Base-by-base conservation (phyloP, 495 filamentous ascomycete species). In the Glarea lozoyensis region DNA sequence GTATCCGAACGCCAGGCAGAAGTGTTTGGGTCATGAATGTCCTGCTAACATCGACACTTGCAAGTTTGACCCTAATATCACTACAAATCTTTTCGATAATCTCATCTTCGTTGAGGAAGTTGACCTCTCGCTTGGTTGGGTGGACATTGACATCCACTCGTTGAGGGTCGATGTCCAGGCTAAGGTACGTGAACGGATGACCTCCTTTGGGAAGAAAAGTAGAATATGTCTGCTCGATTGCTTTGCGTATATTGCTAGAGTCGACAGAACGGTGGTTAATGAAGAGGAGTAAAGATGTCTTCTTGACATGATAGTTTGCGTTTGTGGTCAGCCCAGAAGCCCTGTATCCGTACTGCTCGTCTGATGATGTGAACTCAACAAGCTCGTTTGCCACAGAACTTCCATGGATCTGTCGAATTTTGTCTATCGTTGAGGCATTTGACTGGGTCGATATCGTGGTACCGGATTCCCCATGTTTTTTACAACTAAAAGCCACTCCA, bases 211-310 rank as follows among this genome's bases (percentile, higher is more conserved):
- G 93, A 2, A 99, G 70, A 48, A 94, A 99, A 4, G 73, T 66
- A 5, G 86, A 77, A 55, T 97, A 99, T 12, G 84, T 89, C 61
- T 92, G 86, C 60, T 97, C 93, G 13, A 99, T 60, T 2, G 86
- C 84, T 53, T 90, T 90, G 50, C 86, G 92, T 46, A 97, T 84
- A 20, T 81, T 76, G 2, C 82, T 80, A 1, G 89, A 96, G 53
- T 97, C 93, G 3, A 99, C 93, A n/a, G 88, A 82, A 18, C 93
- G 82, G 59, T 96, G 87, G 51, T 99, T 99, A 60, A 99, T 97
- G 62, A 99, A 99, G 3, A 99, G 71, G 5, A 99, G 68, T 7
- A 97, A 70, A 0, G 75, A 82, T 0, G 88, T 95, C 58, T 82
- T 85, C 62, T 97, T 99, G 45, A 92, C 80, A 60, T 85, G 83